These are phyloP conservation scores for Nitzschia inconspicua DNA, from an alignment of 108 stramenopile species.

Conservation along the genomic window DNA sequence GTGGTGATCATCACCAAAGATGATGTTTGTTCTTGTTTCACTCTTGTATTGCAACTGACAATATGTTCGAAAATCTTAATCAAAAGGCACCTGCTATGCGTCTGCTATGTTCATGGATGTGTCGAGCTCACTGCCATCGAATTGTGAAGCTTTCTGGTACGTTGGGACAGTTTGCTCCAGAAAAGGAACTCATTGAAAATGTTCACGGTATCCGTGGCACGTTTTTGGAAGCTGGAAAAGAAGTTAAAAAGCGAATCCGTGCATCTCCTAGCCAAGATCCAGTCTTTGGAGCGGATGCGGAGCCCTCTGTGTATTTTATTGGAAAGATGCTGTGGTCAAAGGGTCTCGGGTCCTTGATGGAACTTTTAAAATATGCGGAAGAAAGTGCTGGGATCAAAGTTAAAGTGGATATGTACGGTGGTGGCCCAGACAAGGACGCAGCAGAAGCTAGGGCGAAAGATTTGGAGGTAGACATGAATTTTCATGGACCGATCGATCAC, in stretches of 20 bases:
- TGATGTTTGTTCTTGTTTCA: neutral
- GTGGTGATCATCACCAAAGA: constrained; percentile 8
- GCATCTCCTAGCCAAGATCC: constrained; percentile 23
- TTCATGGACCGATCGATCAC: constrained; percentile 83
- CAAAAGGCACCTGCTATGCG: constrained; percentile 75
- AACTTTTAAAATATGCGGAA: constrained; percentile 78
- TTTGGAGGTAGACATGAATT: constrained; percentile 68
- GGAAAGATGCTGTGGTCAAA: constrained; percentile 92
- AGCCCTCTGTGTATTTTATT: constrained; percentile 83
- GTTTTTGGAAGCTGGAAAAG: constrained; percentile 56
- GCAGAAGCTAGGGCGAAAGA: constrained; percentile 46
- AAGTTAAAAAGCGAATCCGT: constrained; percentile 15
- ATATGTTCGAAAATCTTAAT: neutral
- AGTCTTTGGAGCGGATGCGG: constrained; percentile 57
- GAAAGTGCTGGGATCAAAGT: constrained; percentile 63
- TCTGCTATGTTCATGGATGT: constrained; percentile 78
- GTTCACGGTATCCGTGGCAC: constrained; percentile 85
- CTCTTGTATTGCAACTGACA: neutral
- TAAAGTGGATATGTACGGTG: constrained; percentile 80
- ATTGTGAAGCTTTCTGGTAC: constrained; percentile 83
- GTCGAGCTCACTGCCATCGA: constrained; percentile 85
- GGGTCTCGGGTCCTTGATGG: constrained; percentile 76
- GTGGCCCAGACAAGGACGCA: constrained; percentile 75
- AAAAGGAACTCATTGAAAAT: constrained; percentile 86
- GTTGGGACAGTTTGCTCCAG: constrained; percentile 68